phyloP scores from a whole-genome alignment of 2,329 filamentous ascomycete genomes.

The Gremmenia infestans region DNA sequence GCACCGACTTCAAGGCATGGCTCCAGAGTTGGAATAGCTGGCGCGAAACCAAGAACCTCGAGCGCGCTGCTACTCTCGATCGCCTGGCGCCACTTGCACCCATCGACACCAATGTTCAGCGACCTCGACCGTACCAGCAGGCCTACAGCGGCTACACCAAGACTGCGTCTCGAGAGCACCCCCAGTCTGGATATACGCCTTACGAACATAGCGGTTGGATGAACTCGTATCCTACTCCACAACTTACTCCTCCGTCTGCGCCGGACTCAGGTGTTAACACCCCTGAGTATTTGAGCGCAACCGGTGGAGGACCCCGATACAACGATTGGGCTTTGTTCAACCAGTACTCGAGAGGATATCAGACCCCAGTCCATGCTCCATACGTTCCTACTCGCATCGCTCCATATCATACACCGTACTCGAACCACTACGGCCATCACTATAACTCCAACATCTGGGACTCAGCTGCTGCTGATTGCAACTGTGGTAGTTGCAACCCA shows the following conservation, averaged over 20 bases:
- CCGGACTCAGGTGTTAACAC: constrained; percentile 49
- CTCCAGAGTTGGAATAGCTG: constrained; percentile 62
- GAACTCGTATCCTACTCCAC: constrained; percentile 30
- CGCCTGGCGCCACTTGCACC: constrained; percentile 37
- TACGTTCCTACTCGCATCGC: constrained; percentile 41
- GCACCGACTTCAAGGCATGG: constrained; percentile 61
- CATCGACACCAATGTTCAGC: constrained; percentile 59
- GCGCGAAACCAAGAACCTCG: constrained; percentile 40
- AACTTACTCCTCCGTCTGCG: constrained; percentile 48
- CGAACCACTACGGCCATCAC: constrained; percentile 35
- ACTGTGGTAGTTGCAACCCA: constrained; percentile 43
- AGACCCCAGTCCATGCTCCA: constrained; percentile 28
- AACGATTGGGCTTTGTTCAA: constrained; percentile 48
- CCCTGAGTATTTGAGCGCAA: constrained; percentile 46
- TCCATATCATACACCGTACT: constrained; percentile 44
- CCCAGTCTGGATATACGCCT: constrained; percentile 26
- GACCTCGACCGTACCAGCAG: constrained; percentile 31
- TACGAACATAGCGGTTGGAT: constrained; percentile 30
- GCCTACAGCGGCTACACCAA: constrained; percentile 47
- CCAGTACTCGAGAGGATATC: constrained; percentile 38
- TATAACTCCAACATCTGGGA: constrained; percentile 40
- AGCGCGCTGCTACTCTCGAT: constrained; percentile 32
- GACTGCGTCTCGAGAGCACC: constrained; percentile 31
- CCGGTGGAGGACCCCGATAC: constrained; percentile 44
- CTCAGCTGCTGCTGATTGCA: constrained; percentile 41